These are phyloP conservation scores for Candida maesae DNA, from an alignment of 805 yeast species.

Conservation along the genomic window DNA sequence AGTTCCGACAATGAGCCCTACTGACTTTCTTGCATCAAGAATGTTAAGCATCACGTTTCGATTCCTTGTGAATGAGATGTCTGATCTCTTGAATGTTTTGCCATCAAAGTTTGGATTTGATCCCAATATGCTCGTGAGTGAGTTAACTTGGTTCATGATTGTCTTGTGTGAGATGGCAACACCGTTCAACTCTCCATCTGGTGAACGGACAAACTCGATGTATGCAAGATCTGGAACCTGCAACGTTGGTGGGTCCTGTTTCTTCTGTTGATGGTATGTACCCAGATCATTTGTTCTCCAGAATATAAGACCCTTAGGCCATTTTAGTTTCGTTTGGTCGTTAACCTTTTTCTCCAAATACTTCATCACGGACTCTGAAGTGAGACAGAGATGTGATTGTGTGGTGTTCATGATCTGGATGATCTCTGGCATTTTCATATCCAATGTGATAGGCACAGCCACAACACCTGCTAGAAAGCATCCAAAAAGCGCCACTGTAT, in stretches of 20 bases:
- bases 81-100: constrained; percentile 48
- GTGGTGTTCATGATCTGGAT: constrained; percentile 68
- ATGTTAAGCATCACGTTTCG: constrained; percentile 59
- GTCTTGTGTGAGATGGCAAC: constrained; percentile 91
- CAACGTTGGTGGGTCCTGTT: constrained; percentile 56
- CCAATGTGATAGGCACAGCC: constrained; percentile 88
- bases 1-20: constrained; percentile 81
- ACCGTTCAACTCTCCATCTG: constrained; percentile 88
- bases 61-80: constrained; percentile 42
- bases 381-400: constrained; percentile 70
- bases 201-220: constrained; percentile 86
- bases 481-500: constrained; percentile 81
- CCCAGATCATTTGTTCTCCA: constrained; percentile 92
- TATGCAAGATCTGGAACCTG: constrained; percentile 85
- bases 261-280: constrained; percentile 54
- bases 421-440: constrained; percentile 64
- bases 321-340: constrained; percentile 43
- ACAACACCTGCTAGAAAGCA: constrained; percentile 92
- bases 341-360: constrained; percentile 61
- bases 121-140: constrained; percentile 63
- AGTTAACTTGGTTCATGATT: constrained; percentile 81
- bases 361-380: constrained; percentile 76
- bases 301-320: constrained; percentile 73
- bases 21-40: constrained; percentile 69
- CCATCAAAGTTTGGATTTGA: constrained; percentile 51